phyloP scores from a whole-genome alignment of 345 rosid genomes.

The Firmiana major region DNA sequence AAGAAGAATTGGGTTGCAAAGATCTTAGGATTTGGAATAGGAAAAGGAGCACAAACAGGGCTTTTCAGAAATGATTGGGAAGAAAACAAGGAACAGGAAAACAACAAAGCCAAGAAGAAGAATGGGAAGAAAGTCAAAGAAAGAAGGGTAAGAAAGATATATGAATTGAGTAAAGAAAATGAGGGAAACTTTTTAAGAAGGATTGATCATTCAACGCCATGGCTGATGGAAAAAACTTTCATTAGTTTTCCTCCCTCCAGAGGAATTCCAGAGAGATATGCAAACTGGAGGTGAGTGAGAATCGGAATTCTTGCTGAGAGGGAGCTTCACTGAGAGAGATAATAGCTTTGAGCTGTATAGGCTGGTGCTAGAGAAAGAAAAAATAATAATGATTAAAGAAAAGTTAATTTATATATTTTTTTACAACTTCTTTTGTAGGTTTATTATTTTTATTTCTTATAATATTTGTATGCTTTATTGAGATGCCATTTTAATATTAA shows the following conservation, averaged over 20 bases:
- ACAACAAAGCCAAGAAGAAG: not conserved
- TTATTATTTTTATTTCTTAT: too few relatives aligned
- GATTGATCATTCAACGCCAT: not conserved
- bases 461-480: too few relatives aligned
- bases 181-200: not conserved
- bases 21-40: constrained; percentile 7
- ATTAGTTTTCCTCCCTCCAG: not conserved
- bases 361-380: not conserved
- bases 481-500: too few relatives aligned
- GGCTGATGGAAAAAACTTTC: not conserved
- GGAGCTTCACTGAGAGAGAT: constrained; percentile 8
- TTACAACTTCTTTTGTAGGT: too few relatives aligned
- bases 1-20: constrained; percentile 7
- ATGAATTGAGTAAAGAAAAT: not conserved
- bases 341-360: not conserved
- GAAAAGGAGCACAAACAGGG: not conserved
- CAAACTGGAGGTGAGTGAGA: not conserved
- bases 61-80: not conserved
- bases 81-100: constrained; percentile 6
- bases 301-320: not conserved
- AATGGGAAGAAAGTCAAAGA: not conserved
- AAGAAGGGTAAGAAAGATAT: not conserved
- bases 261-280: not conserved
- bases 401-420: too few relatives aligned
- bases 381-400: not conserved